These are phyloP conservation scores for Sanghuangporus baumii DNA, from an alignment of 1,284 basidiomycete species.

Conservation along the genomic window DNA sequence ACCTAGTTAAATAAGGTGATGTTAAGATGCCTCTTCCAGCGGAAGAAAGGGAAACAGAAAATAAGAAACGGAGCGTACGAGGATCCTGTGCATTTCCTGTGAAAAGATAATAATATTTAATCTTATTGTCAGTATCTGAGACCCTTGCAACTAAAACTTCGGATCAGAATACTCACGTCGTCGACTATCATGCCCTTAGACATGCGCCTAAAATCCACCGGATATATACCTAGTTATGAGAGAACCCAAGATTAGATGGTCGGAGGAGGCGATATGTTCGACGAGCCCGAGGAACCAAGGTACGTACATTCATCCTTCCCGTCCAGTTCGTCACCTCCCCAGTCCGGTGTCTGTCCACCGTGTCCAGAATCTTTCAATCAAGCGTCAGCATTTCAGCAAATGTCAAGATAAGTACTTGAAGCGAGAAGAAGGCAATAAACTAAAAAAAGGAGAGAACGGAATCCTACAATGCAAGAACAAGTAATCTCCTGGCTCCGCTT, in stretches of 20 bases:
- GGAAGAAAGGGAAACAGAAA: background rate
- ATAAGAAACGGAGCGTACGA: background rate
- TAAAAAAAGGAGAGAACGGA: background rate
- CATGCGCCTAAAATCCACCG: constrained; percentile 62
- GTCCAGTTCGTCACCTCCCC: constrained; percentile 35
- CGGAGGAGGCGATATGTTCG: background rate
- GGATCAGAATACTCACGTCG: constrained; percentile 50
- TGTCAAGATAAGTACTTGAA: background rate
- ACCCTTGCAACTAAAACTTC: background rate
- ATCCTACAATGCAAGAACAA: constrained; percentile 84
- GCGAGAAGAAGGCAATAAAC: background rate
- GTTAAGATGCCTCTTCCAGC: background rate
- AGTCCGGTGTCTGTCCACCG: constrained; percentile 48
- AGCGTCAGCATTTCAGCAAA: background rate
- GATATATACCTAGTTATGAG: constrained; percentile 65
- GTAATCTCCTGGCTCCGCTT: constrained; percentile 76
- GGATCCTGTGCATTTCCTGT: background rate
- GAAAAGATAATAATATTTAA: too few species aligned
- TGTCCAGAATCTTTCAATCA: constrained; percentile 39
- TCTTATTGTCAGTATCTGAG: too few species aligned
- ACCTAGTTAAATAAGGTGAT: background rate
- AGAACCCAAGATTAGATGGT: background rate
- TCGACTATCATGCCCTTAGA: constrained; percentile 71
- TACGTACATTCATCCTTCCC: constrained; percentile 32
- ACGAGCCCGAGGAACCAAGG: constrained; percentile 3